Conservation (phyloP, 306 rosid genomes). For the Begonia fuchsioides region DNA sequence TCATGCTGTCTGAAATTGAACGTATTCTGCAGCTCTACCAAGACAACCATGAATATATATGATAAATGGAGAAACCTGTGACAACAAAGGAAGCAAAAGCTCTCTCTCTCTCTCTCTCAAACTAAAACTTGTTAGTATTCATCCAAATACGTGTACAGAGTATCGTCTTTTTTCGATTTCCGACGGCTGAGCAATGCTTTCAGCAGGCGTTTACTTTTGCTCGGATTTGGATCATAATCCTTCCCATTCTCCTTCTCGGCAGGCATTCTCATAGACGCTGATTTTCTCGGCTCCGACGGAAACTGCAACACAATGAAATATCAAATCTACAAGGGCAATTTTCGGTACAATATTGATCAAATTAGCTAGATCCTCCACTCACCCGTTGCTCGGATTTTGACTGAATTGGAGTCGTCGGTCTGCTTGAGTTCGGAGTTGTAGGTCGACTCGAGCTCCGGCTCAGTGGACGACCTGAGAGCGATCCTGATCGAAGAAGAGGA, state of each 20-base stretch:
- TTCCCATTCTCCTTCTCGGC: conserved; percentile 60
- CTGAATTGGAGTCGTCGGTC: conserved; percentile 81
- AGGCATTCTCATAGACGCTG: conserved; percentile 78
- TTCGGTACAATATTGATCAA: too few species aligned
- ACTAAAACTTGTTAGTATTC: conserved; percentile 56
- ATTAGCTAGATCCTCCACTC: too few species aligned
- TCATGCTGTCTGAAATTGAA: too few species aligned
- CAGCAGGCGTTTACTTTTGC: conserved; percentile 91
- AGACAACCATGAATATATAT: too few species aligned
- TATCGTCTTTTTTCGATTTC: conserved; percentile 91
- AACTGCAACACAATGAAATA: conserved; percentile 22
- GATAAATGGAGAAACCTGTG: too few species aligned
- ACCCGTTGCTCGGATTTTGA: conserved; percentile 19
- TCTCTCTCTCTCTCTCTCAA: too few species aligned
- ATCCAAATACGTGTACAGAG: conserved; percentile 76
- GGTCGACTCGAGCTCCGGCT: conserved; percentile 60
- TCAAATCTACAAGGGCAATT: too few species aligned
- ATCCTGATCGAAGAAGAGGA: conserved; percentile 87
- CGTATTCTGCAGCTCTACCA: too few species aligned
- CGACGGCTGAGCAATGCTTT: conserved; percentile 95
- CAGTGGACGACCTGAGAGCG: conserved; percentile 56
- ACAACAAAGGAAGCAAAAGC: too few species aligned
- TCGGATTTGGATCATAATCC: conserved; percentile 65
- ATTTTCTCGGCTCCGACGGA: conserved; percentile 88
- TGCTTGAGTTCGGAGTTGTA: conserved; percentile 64